Evolutionary conservation across 2,329 filamentous ascomycete genomes (phyloP), one percentile per base, ranked within the genome.

Genomic region (Aspergillus versicolor): DNA sequence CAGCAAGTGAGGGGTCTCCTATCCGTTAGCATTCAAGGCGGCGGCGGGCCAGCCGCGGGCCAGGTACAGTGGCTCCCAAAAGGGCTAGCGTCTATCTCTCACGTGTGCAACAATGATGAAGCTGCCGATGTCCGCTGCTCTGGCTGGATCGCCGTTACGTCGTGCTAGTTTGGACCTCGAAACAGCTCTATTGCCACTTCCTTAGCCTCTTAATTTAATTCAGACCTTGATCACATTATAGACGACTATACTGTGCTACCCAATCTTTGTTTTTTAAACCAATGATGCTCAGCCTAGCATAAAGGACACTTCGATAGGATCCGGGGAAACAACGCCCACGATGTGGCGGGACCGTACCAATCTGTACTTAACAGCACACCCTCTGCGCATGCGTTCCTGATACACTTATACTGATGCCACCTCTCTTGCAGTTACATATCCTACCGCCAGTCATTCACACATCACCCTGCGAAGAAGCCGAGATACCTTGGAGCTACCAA

Each of bases 261-360:
- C 24, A 27, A 30, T 22, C 19, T 6, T 41, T 15, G 37, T 27
- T 21, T 27, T 49, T 27, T 19, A 30, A 30, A n/a, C 56, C 54
- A 48, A 60, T 50, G 32, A 65, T 65, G 59, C 58, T 58, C 54
- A 58, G 52, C 47, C 17, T 47, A 57, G 58, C 52, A 49, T 54
- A 65, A 51, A 55, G 53, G 55, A 60, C 60, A 44, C 19, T 43
- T 57, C 63, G 51, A 50, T 50, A 56, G 64, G 72, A 65, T 40
- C 56, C 55, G 57, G 43, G 47, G 53, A 58, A 52, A 58, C 45
- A 21, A 49, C 52, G 48, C 57, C 82, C 86, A 88, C 84, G 80
- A 96, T 96, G 91, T 99, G 92, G 92, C 91, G 94, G 82, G 94
- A 99, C 84, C 89, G 94, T 79, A 99, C 94, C 67, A 99, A 97